Evolutionary conservation across 768 basidiomycete species (phyloP), one percentile per base, ranked within the genome.

Genomic region (Rhizopogon salebrosus): DNA sequence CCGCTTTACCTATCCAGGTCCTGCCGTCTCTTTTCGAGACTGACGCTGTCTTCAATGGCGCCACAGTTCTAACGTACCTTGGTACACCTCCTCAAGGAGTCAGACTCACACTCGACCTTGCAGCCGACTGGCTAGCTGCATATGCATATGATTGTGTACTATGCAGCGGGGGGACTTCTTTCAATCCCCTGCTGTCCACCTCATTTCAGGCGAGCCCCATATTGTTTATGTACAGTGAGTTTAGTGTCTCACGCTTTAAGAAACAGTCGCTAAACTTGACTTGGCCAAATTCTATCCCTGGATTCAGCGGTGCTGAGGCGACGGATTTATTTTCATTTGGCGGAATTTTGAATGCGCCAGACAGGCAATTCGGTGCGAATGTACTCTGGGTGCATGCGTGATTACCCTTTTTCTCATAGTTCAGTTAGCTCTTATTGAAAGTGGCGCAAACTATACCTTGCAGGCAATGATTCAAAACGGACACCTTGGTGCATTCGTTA

Each of bases 81-180:
- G 64, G 65, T 13, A 65, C 62, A 9, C 66, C 65, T 10, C 62
- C 66, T 20, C 65, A 66, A 42, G 55, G 60, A 42, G 23, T 68
- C 39, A 55, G 62, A 26, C 49, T 66, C n/a, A 65, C 66, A 8
- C 57, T 66, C 31, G 51, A 51, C 11, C 20, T 66, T 2, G 38
- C 58, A 20, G 22, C 56, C 1, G 57, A 50, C 3, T 1, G 26
- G 34, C 51, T 66, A 26, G 55, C 45, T 10, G 54, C 61, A 10
- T 66, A 62, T 40, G 41, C 40, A 4, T 49, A 57, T 2, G 58
- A 68, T 38, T 67, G 65, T 35, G 45, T 68, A 14, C 57, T 68
- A 43, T 67, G 65, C 24, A 50, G 56, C 36, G 65, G 64, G 14
- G 10, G 48, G 16, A 49, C 45, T 20, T 29, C 57, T 14, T 66